Base-by-base conservation (phyloP, 306 rosid species). In the Trichosanthes truncata region DNA sequence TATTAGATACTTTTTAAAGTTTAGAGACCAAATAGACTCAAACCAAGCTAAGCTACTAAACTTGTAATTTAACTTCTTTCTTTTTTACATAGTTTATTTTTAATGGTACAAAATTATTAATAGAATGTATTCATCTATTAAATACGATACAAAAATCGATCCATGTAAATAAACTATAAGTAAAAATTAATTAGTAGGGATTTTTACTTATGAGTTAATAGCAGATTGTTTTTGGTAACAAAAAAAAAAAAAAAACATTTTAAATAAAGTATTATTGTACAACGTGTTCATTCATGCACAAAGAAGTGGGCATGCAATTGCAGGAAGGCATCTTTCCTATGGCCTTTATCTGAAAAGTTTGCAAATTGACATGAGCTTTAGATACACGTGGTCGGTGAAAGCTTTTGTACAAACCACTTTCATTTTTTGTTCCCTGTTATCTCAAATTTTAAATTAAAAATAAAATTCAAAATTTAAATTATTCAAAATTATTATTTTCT, bases 291-390 rank as follows among this genome's bases (percentile, higher is more conserved):
- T 40, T 41, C 36, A 25, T 72, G n/a, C 10, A 72, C 18, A 33
- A 46, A 45, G 77, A 72, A 72, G 77, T 72, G 77, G 77, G 57
- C 41, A 72, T 13, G 76, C 76, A 71, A 71, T 40, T 71, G 76
- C 21, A 23, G 11, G 25, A 21, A 71, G 6, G 31, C 77, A 23
- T 72, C 21, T 13, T 45, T 25, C 46, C 7, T 46, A 25, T 11
- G 26, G 18, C 31, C 77, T 72, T 72, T 72, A 72, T 25, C 15
- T 13, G 57, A 25, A 72, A 72, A 72, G 52, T 43, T 1, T 6
- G 38, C 77, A 46, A 72, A 72, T 67, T 67, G 74, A 67, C 46
- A 21, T 21, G 20, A 67, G 21, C 74, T 67, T 20, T 20, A 38
- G 46, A n/a, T 36, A 7, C 41, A 31, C 23, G 33, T 33, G 25